Evolutionary conservation across 495 filamentous ascomycete species (phyloP).

Genomic region (Aspergillus asperescens): DNA sequence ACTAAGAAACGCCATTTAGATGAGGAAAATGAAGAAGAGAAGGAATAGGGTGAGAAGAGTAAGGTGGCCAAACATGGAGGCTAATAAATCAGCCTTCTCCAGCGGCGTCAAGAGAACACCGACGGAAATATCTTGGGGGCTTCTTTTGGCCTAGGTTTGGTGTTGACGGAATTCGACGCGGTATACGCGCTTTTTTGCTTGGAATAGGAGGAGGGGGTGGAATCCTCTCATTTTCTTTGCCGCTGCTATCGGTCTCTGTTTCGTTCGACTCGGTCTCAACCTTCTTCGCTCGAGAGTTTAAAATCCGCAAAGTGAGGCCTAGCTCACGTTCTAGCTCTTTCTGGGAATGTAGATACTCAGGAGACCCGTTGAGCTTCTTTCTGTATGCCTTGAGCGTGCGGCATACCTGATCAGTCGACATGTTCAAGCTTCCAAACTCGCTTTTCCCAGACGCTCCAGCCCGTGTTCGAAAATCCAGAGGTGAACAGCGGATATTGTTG

Average conservation of each 20-base stretch:
- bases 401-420: constrained; percentile 74
- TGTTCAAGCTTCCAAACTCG: constrained; percentile 61
- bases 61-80: not conserved
- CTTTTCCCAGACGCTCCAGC: constrained; percentile 48
- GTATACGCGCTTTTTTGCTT: constrained; percentile 20
- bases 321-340: constrained; percentile 78
- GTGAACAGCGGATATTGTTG: constrained; percentile 44
- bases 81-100: constrained; percentile 18
- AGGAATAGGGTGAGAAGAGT: not conserved
- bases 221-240: constrained; percentile 38
- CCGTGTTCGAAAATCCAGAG: constrained; percentile 52
- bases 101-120: constrained; percentile 31
- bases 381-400: constrained; percentile 75
- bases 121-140: constrained; percentile 22
- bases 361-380: constrained; percentile 65
- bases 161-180: constrained; percentile 36
- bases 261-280: constrained; percentile 27
- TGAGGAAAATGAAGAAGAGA: constrained; percentile 4
- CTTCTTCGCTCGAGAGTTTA: constrained; percentile 49
- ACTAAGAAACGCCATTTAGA: not conserved
- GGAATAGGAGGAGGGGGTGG: constrained; percentile 20
- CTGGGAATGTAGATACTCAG: constrained; percentile 58
- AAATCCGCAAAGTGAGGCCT: constrained; percentile 62
- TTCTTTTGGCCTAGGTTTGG: constrained; percentile 30
- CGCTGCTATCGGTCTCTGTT: constrained; percentile 43